phyloP scores from a whole-genome alignment of 495 filamentous ascomycete genomes.

The Neurospora sp. region DNA sequence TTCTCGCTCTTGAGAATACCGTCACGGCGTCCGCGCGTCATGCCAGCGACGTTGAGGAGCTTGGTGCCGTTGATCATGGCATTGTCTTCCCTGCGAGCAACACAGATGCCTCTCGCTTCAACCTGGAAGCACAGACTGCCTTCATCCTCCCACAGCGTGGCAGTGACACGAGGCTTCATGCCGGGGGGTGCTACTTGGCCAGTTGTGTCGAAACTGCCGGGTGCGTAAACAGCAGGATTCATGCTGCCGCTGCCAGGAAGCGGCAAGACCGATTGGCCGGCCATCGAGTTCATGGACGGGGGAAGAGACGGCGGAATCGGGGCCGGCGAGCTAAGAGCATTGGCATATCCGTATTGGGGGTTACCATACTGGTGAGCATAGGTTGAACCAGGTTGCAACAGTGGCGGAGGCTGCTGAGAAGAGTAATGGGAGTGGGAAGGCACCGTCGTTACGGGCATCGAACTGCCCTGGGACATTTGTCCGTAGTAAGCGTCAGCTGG shows the following conservation, averaged over 20 bases:
- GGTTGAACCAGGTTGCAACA: slow-evolving; percentile 69
- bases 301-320: slow-evolving; percentile 51
- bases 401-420: slow-evolving; percentile 60
- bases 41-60: slow-evolving; percentile 90
- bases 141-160: slow-evolving; percentile 97
- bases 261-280: slow-evolving; percentile 50
- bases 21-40: slow-evolving; percentile 92
- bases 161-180: slow-evolving; percentile 95
- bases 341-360: slow-evolving; percentile 62
- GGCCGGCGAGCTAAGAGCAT: slow-evolving; percentile 66
- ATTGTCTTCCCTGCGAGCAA: slow-evolving; percentile 92
- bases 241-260: slow-evolving; percentile 51
- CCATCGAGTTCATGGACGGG: slow-evolving; percentile 45
- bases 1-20: slow-evolving; percentile 98
- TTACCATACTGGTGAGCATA: slow-evolving; percentile 54
- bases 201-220: slow-evolving; percentile 67
- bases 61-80: slow-evolving; percentile 99
- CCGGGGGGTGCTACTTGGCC: slow-evolving; percentile 93
- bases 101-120: slow-evolving; percentile 91
- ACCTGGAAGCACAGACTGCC: slow-evolving; percentile 97
- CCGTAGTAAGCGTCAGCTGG: slow-evolving; percentile 76
- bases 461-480: slow-evolving; percentile 74
- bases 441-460: slow-evolving; percentile 70
- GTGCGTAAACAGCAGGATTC: slow-evolving; percentile 37
- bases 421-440: slow-evolving; percentile 68